Evolutionary conservation across 345 rosid species (phyloP), one percentile per base, ranked within the genome.

Genomic region (Acer saccharum): DNA sequence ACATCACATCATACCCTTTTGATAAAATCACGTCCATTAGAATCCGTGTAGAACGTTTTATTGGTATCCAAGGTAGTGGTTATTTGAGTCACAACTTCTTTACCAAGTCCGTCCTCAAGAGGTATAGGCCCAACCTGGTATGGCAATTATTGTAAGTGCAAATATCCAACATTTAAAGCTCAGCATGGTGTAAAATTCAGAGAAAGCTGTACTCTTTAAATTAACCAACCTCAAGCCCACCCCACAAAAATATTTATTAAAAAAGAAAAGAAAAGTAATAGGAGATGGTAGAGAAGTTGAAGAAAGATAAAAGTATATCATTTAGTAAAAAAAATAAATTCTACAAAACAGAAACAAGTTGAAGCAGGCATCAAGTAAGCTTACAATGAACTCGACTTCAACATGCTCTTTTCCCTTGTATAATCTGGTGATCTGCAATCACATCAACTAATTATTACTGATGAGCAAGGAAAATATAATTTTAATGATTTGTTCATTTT

Each of bases 361-460:
- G 72, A 52, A 64, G 75, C 10, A 74, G 57, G 75, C n/a, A 69
- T 48, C 29, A 17, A 55, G 73, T 52, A 81, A 83, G 67, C 98
- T 87, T 82, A 93, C 99, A 79, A 89, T 84, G 83, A 93, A 95
- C 85, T 95, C 99, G 17, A 93, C 93, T 91, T 95, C 99, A 65
- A 88, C 98, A 72, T 95, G 97, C 83, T 93, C 99, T 83, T 86
- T 92, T 77, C 81, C 92, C 82, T 87, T 92, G 97, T 88, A 87
- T 73, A 95, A 81, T 81, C 99, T 88, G 78, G 91, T 88, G 73
- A 89, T 80, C 99, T 95, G 92, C 85, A 79, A 9, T 50, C 75
- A 79, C 70, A 57, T 32, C 21, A 72, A 54, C 35, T 2, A 10
- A 21, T 41, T 73, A 2, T 32, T 23, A 61, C n/a, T 23, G 17